Evolutionary conservation across 805 yeast species (phyloP), one percentile per base, ranked within the genome.

Genomic region (Starmerella geochares): DNA sequence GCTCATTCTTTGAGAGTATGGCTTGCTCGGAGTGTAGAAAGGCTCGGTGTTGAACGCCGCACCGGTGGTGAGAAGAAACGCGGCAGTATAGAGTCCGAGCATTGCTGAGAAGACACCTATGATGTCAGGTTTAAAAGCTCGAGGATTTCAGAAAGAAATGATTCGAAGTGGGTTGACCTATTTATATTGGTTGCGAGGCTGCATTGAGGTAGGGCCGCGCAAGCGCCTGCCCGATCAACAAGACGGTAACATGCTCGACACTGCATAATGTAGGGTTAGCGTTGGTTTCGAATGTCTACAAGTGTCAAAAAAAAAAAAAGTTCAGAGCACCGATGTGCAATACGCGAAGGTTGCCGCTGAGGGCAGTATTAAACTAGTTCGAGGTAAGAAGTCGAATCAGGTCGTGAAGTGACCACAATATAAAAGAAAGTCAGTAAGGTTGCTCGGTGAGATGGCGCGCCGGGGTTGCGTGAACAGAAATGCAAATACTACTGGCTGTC

Each of bases 1-100:
- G 6, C 55, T 32, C 47, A 58, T 43, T 4, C 45, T 54, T 47
- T 62, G 66, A n/a, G 55, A 25, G 51, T 46, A 58, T 2, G 61
- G 61, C 52, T 55, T 33, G 25, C 14, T 47, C 19, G 48, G 46
- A 42, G 50, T 42, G 50, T 33, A 29, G 52, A 50, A 50, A 21
- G 60, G 50, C 8, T 44, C 37, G 27, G 45, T 45, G 35, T 41
- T 37, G 51, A 47, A 43, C 42, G 54, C 53, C 36, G 53, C 54
- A 35, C 52, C 35, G 44, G 45, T 41, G 29, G 51, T 31, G 24
- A 36, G 19, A 23, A 57, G 42, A 19, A 36, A 36, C 29, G 39
- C 23, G 24, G 33, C n/a, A 36, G 17, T 31, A 24, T 35, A 35
- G 24, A 35, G 38, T n/a, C 24, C 38, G 14, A 35, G 38, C 38